Evolutionary conservation across 805 yeast species (phyloP), one percentile per base, ranked within the genome.

Genomic region (Lipomyces orientalis): DNA sequence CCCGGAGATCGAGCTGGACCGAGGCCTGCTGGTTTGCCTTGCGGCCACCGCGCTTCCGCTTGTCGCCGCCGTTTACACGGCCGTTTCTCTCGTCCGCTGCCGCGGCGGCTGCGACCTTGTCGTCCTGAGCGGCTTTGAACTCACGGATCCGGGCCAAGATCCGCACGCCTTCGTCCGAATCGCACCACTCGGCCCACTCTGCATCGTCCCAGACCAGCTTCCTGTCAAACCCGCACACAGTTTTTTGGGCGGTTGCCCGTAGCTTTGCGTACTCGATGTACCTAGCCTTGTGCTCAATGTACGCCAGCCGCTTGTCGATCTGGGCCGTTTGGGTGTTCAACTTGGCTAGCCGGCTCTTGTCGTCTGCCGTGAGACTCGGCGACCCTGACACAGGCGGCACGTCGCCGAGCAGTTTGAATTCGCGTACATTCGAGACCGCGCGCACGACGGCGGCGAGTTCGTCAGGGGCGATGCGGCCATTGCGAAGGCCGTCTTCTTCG

Each of bases 151-250:
- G 56, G 29, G 16, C 25, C 25, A 71, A n/a, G 39, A 60, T 62
- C 16, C 54, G 25, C 12, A 25, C 22, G 25, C 74, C 74, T 14
- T 62, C 66, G 2, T 35, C 39, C 31, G 65, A 46, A 16, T 66
- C 66, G 55, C 72, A 66, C 73, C 71, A 68, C 1, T 9, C 55
- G 14, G 58, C 65, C 74, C 73, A 72, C 43, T 71, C 25, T 52
- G 51, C 46, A 62, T 62, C 60, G 81, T 72, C 37, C 75, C 75
- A 14, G 64, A 77, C 63, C 67, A 73, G 58, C 54, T 72, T 46
- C 59, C 73, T 19, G 73, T 75, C 73, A 73, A 76, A 51, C 67
- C 71, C 59, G 78, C 74, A 61, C 75, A 73, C 51, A 68, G 75
- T 61, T 76, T 80, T 70, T 43, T 46, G 58, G 12, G 61, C 73